Evolutionary conservation across 208 protist species (phyloP), one percentile per base, ranked within the genome.

Genomic region (Crithidia mellificae): DNA sequence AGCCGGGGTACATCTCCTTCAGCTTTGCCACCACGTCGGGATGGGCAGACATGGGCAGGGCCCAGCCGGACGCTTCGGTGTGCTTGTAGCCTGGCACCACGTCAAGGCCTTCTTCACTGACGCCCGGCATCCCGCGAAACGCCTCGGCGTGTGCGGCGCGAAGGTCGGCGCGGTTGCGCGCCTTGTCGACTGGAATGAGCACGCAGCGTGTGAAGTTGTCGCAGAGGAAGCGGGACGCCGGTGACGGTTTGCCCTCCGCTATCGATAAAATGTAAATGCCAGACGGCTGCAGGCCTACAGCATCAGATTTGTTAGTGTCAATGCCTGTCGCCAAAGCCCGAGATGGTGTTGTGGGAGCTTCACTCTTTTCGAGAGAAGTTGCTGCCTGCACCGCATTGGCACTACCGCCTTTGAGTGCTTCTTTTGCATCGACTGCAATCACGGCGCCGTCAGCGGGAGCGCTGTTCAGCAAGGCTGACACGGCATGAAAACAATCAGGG

Each of bases 211-310:
- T 15, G 17, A 78, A 54, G 66, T 92, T 46, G 2, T 62, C 61
- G 22, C 61, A 68, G 22, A 88, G 54, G 46, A 86, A 91, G n/a
- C 68, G 82, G 11, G 82, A 84, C 20, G 77, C 77, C 5, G 69
- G 71, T 22, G 65, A 74, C 44, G 67, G 63, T 27, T 78, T 80
- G 15, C 63, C 68, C 2, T 71, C 64, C 6, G 49, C 24, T 2
- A 22, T 4, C 22, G 29, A 30, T 0, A 51, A 12, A 34, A 51
- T 43, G 39, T 46, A 56, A 1, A 30, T 30, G 30, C 32, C 47
- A 5, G 59, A 30, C 11, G 57, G 25, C 43, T 50, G 43, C 22
- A 53, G 43, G 0, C 43, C 56, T 14, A 36, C 22, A 20, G 11
- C 39, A 14, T 19, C 41, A 24, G 36, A 20, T 2, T n/a, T 2